These are phyloP conservation scores for Ceratobasidium sp. DNA, from an alignment of 1,284 basidiomycete species.

Conservation along the genomic window DNA sequence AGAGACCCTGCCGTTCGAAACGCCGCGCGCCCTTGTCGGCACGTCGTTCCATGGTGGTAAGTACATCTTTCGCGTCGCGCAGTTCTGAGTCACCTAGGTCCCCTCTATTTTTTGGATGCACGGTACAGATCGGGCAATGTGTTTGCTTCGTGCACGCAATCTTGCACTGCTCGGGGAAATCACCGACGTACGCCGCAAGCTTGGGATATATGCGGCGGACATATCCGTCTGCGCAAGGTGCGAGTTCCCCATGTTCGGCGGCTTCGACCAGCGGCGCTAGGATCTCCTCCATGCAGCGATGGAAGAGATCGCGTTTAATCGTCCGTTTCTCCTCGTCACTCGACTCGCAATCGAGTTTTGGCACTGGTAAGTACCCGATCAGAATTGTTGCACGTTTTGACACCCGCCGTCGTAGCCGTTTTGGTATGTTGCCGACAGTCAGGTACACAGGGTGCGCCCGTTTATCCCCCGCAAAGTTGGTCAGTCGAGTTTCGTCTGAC, in stretches of 20 bases:
- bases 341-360: background rate
- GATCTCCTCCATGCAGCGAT: slow-evolving; percentile 16
- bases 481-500: slow-evolving; percentile 38
- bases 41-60: background rate
- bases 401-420: slow-evolving; percentile 12
- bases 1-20: slow-evolving; percentile 6
- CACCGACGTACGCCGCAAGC: slow-evolving; percentile 35
- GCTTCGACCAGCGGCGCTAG: slow-evolving; percentile 26
- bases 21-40: background rate
- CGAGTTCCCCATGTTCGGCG: slow-evolving; percentile 40
- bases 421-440: slow-evolving; percentile 40
- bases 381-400: slow-evolving; percentile 31
- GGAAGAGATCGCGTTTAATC: slow-evolving; percentile 10
- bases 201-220: slow-evolving; percentile 32
- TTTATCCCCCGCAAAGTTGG: slow-evolving; percentile 36
- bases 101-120: slow-evolving; percentile 9
- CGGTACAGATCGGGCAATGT: slow-evolving; percentile 33
- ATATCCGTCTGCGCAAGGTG: slow-evolving; percentile 31
- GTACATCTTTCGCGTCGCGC: background rate
- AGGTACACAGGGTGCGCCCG: slow-evolving; percentile 40
- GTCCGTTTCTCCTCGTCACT: background rate
- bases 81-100: background rate
- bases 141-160: slow-evolving; percentile 8
- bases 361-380: slow-evolving; percentile 37
- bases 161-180: slow-evolving; percentile 42